Base-by-base conservation (phyloP, 2,329 filamentous ascomycete genomes). In the Colletotrichum sp. region DNA sequence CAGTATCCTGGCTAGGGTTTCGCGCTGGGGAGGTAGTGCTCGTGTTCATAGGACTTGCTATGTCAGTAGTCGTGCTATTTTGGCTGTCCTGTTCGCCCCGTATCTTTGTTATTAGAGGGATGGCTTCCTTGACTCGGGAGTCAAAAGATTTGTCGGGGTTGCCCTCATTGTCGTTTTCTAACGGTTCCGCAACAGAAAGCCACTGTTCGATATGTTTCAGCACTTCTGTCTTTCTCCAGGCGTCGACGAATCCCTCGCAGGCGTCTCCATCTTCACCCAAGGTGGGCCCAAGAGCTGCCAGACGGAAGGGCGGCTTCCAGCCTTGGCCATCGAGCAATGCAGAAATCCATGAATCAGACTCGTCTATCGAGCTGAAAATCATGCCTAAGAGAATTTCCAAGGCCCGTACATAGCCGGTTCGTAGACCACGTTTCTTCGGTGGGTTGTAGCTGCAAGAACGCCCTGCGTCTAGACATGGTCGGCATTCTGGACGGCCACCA, bases 391-490 rank as follows among this genome's bases (percentile, higher is more conserved):
- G 55, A 0, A 66, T 26, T 30, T 77, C 76, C 1, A 77, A 26
- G 6, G 66, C 72, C 6, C 76, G 60, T 1, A 77, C 76, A 49
- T 77, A 77, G 16, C 76, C 76, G 0, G 76, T 65, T 15, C 72
- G 59, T 13, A 77, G 59, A 8, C 76, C 76, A 10, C 76, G 76
- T 49, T 77, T 77, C 52, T 70, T 67, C 16, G 39, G 16, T 9
- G 72, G 68, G 32, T 71, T 72, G 30, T 77, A 77, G 36, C 52
- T 68, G 55, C 77, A 86, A 86, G 30, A 21, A 15, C 71, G 32
- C 8, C 71, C 71, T 9, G 36, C 52, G 30, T 60, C 21, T 24
- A 68, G 34, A 26, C 63, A 68, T n/a, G 49, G 49, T 18, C 44
- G 34, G 15, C 71, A 72, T 6, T 34, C 34, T 6, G 71, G 71